A percentile compares a stretch with the other conserved stretches of the same genome.
Conservation (phyloP, 441 rosid species). For the Pelargonium australe region DNA sequence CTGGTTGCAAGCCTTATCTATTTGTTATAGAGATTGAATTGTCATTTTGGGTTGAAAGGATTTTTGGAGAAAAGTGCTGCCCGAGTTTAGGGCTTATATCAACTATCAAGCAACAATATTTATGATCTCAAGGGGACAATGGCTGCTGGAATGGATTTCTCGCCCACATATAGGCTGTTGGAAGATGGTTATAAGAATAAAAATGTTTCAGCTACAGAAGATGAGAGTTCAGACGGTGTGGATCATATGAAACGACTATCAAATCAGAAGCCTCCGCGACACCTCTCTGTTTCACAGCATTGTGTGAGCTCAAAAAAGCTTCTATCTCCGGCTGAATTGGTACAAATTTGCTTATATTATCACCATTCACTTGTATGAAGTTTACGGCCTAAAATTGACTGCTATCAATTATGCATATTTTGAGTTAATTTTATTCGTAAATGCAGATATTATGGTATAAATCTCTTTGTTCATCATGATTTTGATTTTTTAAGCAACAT, state of each 20-base stretch:
- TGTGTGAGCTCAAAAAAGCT: constrained; percentile 41
- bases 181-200: constrained; percentile 48
- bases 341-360: constrained; percentile 20
- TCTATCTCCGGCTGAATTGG: constrained; percentile 49
- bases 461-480: too few relatives aligned
- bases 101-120: constrained; percentile 19
- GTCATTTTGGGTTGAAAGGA: constrained; percentile 7
- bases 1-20: constrained; percentile 19
- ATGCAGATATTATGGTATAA: not conserved
- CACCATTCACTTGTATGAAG: not conserved
- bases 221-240: constrained; percentile 36
- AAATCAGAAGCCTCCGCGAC: constrained; percentile 80
- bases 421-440: constrained; percentile 3
- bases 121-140: constrained; percentile 43
- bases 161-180: constrained; percentile 41
- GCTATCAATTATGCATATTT: not conserved
- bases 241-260: constrained; percentile 47
- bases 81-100: constrained; percentile 17
- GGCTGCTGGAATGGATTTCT: constrained; percentile 63
- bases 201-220: constrained; percentile 33
- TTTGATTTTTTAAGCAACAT: too few relatives aligned
- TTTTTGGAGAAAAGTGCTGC: constrained; percentile 13
- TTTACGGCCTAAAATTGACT: not conserved
- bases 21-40: not conserved
- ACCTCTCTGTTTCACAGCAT: constrained; percentile 41